A percentile compares a stretch with the other conserved stretches of the same genome.
phyloP scores from a whole-genome alignment of 257 asterid genomes.

The Sherardia arvensis region DNA sequence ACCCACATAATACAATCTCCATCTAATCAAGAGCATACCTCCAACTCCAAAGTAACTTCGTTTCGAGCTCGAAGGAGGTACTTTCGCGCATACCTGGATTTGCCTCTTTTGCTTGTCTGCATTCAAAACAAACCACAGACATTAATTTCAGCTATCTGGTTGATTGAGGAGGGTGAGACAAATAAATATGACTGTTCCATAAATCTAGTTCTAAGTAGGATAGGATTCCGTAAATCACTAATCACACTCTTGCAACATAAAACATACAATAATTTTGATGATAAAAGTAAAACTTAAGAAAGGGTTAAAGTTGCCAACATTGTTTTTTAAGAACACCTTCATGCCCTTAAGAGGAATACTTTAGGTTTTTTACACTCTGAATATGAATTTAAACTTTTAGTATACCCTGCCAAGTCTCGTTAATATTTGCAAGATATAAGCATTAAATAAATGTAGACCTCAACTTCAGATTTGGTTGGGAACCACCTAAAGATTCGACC shows the following conservation, averaged over 20 bases:
- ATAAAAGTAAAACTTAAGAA: no score
- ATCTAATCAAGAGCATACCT: constrained; percentile 36
- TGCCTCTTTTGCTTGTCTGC: constrained; percentile 74
- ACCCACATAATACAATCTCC: constrained; percentile 3
- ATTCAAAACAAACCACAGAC: constrained; percentile 13
- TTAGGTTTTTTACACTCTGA: no score
- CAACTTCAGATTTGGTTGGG: background rate
- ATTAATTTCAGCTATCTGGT: background rate
- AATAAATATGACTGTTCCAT: background rate
- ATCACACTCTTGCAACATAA: no score
- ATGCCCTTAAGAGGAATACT: no score
- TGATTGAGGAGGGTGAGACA: background rate
- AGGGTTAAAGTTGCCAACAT: no score
- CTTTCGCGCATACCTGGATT: constrained; percentile 61
- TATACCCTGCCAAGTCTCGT: no score
- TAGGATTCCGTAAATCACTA: no score
- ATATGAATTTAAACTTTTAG: no score
- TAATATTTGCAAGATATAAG: background rate
- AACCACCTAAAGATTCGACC: background rate
- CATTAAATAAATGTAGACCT: background rate
- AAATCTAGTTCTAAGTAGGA: background rate
- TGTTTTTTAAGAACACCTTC: no score
- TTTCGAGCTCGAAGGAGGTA: constrained; percentile 77
- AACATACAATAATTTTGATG: no score
- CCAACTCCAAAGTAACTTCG: constrained; percentile 70